Conservation (phyloP, 495 filamentous ascomycete species). For the Xylaria scruposa region DNA sequence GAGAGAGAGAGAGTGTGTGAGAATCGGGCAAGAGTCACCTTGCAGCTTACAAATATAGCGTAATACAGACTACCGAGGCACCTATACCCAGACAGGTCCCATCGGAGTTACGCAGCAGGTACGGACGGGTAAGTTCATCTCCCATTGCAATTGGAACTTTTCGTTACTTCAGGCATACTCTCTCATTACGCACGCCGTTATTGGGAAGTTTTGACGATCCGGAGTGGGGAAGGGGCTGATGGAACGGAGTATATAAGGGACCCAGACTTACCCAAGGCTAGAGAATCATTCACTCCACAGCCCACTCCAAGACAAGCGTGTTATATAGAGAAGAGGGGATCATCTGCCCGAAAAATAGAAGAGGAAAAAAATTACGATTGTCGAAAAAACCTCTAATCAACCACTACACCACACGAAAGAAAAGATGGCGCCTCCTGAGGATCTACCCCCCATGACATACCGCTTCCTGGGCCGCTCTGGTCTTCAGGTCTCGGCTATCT, state of each 20-base stretch:
- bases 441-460: slow-evolving; percentile 72
- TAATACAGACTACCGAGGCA: background rate
- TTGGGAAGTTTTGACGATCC: background rate
- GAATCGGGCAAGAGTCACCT: background rate
- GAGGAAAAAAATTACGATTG: background rate
- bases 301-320: background rate
- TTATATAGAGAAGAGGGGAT: background rate
- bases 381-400: background rate
- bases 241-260: slow-evolving; percentile 1
- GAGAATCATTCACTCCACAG: background rate
- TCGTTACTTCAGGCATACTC: background rate
- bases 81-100: background rate
- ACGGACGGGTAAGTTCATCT: background rate
- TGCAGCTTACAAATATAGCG: background rate
- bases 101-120: slow-evolving; percentile 9
- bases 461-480: slow-evolving; percentile 77
- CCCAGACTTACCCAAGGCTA: background rate
- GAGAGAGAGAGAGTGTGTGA: background rate
- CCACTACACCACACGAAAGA: slow-evolving; percentile 4
- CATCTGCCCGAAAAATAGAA: background rate
- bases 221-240: background rate
- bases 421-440: slow-evolving; percentile 50
- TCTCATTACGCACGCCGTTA: background rate
- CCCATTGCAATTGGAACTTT: background rate
- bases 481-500: slow-evolving; percentile 76